Base-by-base conservation (phyloP, 2,329 filamentous ascomycete species). In the Furcasterigmium sp. region DNA sequence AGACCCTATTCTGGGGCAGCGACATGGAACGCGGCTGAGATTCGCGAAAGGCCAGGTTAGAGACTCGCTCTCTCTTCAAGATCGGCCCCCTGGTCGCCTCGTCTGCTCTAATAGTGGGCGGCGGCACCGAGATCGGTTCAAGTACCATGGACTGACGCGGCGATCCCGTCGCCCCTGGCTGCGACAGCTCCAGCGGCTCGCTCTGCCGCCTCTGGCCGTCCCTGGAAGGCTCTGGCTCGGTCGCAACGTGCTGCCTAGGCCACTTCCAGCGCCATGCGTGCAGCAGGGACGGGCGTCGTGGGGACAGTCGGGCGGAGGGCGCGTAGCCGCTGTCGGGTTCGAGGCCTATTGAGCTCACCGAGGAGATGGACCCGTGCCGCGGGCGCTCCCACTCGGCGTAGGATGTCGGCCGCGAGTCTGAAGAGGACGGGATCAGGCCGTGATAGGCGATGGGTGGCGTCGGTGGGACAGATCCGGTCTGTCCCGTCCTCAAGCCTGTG, bases 391-490 rank as follows among this genome's bases (percentile, higher is more conserved):
- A 28, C 3, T 50, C 48, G n/a, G 43, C 44, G 18, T 37, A 37
- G 7, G 48, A 50, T 17, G 54, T 47, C 5, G 32, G 17, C 4
- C 52, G 51, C 3, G 56, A 58, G 14, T 32, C 51, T 2, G 57
- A 55, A 2, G 57, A 53, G 1, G 58, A 59, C 1, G 59, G 50
- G 2, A 65, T 53, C 2, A 65, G 46, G 1, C 62, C 62, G 34
- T 66, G 56, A 19, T 56, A 58, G 20, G 48, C 51, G 10, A 65
- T 63, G 2, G 51, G 53, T 3, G 63, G 60, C 2, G 57, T 55
- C 8, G 57, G 51, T 5, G 55, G 59, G 3, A 56, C 45, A 17
- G 52, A 50, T 10, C 29, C 28, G 4, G 28, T 29, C 26, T 32
- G 18, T 26, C 20, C 32, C 13, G 38, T 40, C 6, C 17, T 29